Evolutionary conservation across 371 early-diverging fungal species (phyloP).

Genomic region (Mortierella sp.): DNA sequence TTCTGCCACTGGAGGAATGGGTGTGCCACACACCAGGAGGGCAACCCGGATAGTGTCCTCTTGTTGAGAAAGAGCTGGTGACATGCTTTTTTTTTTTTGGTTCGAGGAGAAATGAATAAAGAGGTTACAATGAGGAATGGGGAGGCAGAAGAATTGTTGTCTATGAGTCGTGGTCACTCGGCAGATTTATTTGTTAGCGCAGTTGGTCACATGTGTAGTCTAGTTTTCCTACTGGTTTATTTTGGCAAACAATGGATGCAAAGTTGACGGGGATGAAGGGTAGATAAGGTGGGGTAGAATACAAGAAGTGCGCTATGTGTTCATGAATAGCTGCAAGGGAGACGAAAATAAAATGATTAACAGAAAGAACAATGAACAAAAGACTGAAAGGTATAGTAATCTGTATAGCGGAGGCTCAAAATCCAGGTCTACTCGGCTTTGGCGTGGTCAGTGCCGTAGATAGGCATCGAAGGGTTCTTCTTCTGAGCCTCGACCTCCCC

Average conservation of each 20-base stretch:
- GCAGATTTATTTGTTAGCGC: neutral
- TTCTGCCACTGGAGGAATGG: conserved; percentile 60
- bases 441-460: conserved; percentile 48
- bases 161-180: no score
- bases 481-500: conserved; percentile 64
- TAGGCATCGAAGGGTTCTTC: conserved; percentile 49
- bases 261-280: conserved; percentile 3
- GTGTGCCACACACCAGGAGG: conserved; percentile 67
- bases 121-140: neutral
- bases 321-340: conserved; percentile 24
- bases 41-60: conserved; percentile 52
- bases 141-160: neutral
- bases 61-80: conserved; percentile 5
- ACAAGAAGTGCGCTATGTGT: conserved; percentile 18
- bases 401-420: neutral
- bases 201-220: neutral
- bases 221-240: neutral
- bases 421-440: conserved; percentile 34
- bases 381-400: neutral
- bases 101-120: neutral
- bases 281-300: no score
- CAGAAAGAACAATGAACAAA: neutral
- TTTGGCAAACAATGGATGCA: conserved; percentile 1
- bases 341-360: neutral
- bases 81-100: neutral